A percentile compares a stretch with the other conserved stretches of the same genome.
Evolutionary conservation across 176 grass and related monocot genomes (phyloP).

Genomic region (Musa beccarii): DNA sequence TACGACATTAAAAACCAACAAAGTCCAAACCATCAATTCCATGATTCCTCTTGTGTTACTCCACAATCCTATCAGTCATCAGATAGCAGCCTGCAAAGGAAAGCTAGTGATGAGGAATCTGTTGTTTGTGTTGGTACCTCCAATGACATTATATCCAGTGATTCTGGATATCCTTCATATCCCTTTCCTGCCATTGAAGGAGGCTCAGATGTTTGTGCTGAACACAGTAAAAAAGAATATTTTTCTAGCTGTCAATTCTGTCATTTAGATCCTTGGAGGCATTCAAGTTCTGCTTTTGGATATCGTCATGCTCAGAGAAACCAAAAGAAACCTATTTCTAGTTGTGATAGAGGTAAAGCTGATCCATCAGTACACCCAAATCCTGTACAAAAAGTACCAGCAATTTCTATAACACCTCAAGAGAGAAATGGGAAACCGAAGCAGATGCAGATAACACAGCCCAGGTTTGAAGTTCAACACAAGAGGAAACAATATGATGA

Average conservation of each 20-base stretch:
- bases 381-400: too few species aligned
- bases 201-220: constrained; percentile 23
- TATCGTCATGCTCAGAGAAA: neutral
- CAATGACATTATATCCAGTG: constrained; percentile 38
- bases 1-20: constrained; percentile 21
- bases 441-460: neutral
- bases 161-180: constrained; percentile 32
- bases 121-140: constrained; percentile 30
- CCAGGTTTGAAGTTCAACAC: neutral
- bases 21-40: constrained; percentile 26
- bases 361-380: neutral
- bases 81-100: constrained; percentile 26
- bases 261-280: neutral
- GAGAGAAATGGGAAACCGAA: neutral
- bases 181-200: constrained; percentile 30
- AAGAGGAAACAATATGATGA: neutral
- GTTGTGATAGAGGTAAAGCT: neutral
- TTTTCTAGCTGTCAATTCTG: neutral
- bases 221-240: neutral
- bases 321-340: neutral
- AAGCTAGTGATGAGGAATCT: constrained; percentile 30
- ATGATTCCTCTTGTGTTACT: constrained; percentile 20
- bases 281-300: neutral
- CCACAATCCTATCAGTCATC: constrained; percentile 25
- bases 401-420: neutral